Base-by-base conservation (phyloP, 2,329 filamentous ascomycete species). In the Pseudogymnoascus sp. region DNA sequence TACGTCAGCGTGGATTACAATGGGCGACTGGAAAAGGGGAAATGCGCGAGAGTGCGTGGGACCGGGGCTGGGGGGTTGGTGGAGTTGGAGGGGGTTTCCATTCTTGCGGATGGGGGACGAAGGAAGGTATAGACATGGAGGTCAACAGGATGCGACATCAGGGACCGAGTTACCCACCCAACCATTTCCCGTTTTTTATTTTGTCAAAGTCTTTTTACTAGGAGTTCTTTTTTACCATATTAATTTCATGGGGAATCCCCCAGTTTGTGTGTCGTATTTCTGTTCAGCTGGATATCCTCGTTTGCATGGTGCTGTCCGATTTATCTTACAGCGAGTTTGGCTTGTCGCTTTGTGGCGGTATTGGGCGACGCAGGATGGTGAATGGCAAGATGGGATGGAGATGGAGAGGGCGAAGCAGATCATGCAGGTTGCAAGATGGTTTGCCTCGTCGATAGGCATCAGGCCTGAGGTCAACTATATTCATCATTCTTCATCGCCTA, bases 191-290 rank as follows among this genome's bases (percentile, higher is more conserved):
- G 23, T 28, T 53, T 53, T 31, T 53, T 25, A 47, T 53, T 53
- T 53, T 53, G 44, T 53, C 44, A 53, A 53, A 53, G 44, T 53
- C 14, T 53, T 50, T 53, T 44, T 31, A 31, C 44, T 53, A 53
- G 44, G 44, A 53, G 44, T 53, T 53, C 28, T 53, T 53, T 53
- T 53, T 53, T 31, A 31, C 44, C 23, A 31, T 31, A 31, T 53
- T 53, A 53, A 53, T 53, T 53, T 31, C 44, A 53, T 53, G 44
- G 44, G 44, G 44, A 28, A 28, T 31, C 44, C 44, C 44, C 44
- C 25, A 28, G 44, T 53, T 53, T 53, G 44, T 53, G 44, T 31
- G 44, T 53, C 44, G 44, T 53, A 53, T 31, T 53, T 53, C 23
- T 28, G 44, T 53, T 53, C 44, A 28, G 44, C 23, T 47, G 42